Conservation (phyloP, 2,329 filamentous ascomycete species). For the Fusarium citri region DNA sequence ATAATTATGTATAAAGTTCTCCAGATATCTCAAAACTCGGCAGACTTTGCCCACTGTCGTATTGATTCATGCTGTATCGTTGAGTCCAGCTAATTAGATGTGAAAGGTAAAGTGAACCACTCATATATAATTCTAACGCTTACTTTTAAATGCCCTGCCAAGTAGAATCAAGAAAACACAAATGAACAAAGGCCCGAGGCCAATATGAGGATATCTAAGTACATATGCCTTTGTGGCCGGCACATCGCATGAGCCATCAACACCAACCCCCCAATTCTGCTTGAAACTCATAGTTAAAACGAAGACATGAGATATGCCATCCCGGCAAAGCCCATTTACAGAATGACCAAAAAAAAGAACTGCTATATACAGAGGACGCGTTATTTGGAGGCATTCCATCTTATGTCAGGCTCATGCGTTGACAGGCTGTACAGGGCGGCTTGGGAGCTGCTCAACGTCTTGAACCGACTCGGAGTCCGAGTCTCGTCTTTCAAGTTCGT, state of each 20-base stretch:
- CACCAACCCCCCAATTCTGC: conserved; percentile 5
- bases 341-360: conserved; percentile 27
- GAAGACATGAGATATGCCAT: conserved; percentile 24
- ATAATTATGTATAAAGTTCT: background rate
- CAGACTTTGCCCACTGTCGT: background rate
- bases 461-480: conserved; percentile 47
- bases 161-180: conserved; percentile 29
- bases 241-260: conserved; percentile 17
- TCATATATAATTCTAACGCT: conserved; percentile 41
- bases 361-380: conserved; percentile 45
- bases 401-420: conserved; percentile 47
- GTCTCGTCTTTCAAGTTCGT: conserved; percentile 45
- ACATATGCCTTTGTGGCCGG: conserved; percentile 37
- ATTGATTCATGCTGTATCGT: background rate
- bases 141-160: conserved; percentile 39
- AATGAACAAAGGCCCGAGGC: conserved; percentile 32
- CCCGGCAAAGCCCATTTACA: conserved; percentile 16
- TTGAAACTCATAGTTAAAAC: conserved; percentile 16
- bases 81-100: background rate
- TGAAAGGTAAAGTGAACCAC: background rate
- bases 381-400: conserved; percentile 21
- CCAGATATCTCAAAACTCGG: background rate
- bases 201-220: conserved; percentile 43
- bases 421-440: conserved; percentile 49
- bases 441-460: conserved; percentile 47